Base-by-base conservation (phyloP, 2,329 filamentous ascomycete species). In the Neonectria magnoliae region DNA sequence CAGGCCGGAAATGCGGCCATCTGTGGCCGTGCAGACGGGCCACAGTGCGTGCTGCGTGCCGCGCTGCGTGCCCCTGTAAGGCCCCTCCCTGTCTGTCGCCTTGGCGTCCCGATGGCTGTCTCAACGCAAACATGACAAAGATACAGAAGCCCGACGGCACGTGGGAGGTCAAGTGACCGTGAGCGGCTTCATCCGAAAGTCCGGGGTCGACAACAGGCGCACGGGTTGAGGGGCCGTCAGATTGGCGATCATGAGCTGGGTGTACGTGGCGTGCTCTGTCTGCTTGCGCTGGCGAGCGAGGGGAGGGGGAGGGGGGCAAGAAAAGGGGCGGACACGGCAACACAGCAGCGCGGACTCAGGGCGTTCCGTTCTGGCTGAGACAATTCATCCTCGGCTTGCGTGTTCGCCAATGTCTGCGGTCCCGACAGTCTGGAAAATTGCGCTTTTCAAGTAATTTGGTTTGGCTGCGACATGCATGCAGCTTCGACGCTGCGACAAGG, bases 371-470 rank as follows among this genome's bases (percentile, higher is more conserved):
- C 27, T 56, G 50, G 51, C 60, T 57, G 63, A 68, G 68, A 68
- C 64, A 68, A 64, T 64, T 58, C 65, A 65, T 57, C 42, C 68
- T 71, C 68, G 70, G 69, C 69, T 70, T 69, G 68, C 60, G 62
- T 69, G 68, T 73, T 64, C 58, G 54, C 48, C 66, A 67, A 63
- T 63, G 67, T 62, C 68, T 73, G 67, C 70, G 70, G 70, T 75
- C 73, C 76, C 76, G 76, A 77, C 75, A 76, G 74, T 73, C 59
- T 77, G 76, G 76, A 77, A 77, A 77, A 77, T 77, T 76, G 75
- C 74, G 71, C 73, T 72, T 72, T 48, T 69, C 70, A 67, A 64
- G 71, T 72, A 72, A 72, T 73, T 74, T 75, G 71, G 70, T 73
- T 70, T 57, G 47, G 57, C 64, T 68, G 71, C 69, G 67, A 70